phyloP scores from a whole-genome alignment of 306 rosid species.

The Sesbania bispinosa region DNA sequence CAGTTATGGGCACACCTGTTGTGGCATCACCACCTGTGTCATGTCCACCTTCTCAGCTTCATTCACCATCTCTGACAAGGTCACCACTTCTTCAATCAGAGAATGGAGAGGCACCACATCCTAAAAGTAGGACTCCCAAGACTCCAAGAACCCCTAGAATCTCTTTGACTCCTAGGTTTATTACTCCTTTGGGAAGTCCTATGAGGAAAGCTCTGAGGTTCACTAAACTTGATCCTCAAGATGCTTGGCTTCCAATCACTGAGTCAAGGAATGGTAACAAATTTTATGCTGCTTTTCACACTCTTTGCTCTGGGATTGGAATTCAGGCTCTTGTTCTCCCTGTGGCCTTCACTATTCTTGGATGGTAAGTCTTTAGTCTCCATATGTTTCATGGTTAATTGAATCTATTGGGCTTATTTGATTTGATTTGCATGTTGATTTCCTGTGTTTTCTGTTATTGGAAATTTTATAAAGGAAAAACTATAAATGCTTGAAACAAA shows the following conservation, averaged over 20 bases:
- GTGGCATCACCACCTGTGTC: conserved; percentile 42
- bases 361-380: conserved; percentile 47
- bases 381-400: no score
- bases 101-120: conserved; percentile 18
- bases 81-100: conserved; percentile 45
- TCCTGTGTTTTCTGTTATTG: no score
- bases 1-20: conserved; percentile 31
- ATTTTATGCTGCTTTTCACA: conserved; percentile 55
- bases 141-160: conserved; percentile 18
- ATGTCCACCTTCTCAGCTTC: conserved; percentile 68
- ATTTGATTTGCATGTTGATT: no score
- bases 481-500: no score
- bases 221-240: conserved; percentile 57
- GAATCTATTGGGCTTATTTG: no score
- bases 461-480: no score
- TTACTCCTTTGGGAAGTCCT: conserved; percentile 51
- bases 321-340: conserved; percentile 67
- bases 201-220: conserved; percentile 40
- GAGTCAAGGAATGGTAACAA: conserved; percentile 64
- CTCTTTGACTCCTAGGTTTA: conserved; percentile 40
- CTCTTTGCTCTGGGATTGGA: conserved; percentile 66
- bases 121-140: conserved; percentile 40
- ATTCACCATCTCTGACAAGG: conserved; percentile 49
- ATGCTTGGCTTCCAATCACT: conserved; percentile 70
- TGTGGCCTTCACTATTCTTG: conserved; percentile 56